Evolutionary conservation across 176 grass and related monocot species (phyloP).

Genomic region (Hyparrhenia diplandra): DNA sequence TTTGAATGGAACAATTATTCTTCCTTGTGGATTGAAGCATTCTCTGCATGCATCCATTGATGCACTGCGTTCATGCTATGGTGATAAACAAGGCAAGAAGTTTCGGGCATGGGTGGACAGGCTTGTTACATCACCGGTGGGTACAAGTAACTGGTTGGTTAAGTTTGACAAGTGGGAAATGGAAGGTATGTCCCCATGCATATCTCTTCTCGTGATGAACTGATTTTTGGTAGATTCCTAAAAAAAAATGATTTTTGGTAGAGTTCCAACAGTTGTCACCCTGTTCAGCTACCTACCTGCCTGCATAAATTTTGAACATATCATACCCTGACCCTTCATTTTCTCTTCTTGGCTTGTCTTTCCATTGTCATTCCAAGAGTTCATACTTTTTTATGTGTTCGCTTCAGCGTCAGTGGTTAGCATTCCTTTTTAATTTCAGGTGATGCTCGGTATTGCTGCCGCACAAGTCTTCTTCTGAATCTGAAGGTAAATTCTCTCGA

Average conservation of each 20-base stretch:
- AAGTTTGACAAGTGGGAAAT: conserved; percentile 76
- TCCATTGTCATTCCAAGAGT: no score
- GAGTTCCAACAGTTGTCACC: background rate
- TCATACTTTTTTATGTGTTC: background rate
- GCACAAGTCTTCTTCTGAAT: conserved; percentile 55
- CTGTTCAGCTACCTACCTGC: background rate
- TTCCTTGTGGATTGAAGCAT: conserved; percentile 53
- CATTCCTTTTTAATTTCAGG: conserved; percentile 31
- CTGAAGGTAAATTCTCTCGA: conserved; percentile 42
- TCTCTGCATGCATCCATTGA: conserved; percentile 43
- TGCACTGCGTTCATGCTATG: conserved; percentile 39
- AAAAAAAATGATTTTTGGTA: no score
- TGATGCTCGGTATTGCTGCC: conserved; percentile 36
- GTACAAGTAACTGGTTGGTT: conserved; percentile 49
- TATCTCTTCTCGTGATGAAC: background rate
- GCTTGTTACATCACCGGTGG: conserved; percentile 44
- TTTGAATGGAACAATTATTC: conserved; percentile 52
- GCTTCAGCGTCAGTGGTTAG: background rate
- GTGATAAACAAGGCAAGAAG: conserved; percentile 58
- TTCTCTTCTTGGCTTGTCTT: no score
- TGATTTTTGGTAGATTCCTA: no score
- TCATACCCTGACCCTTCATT: no score
- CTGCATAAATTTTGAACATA: background rate
- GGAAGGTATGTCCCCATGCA: conserved; percentile 40
- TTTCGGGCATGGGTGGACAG: conserved; percentile 70